These are phyloP conservation scores for Hypoxylon lienhwacheense DNA, from an alignment of 495 filamentous ascomycete species.

Conservation along the genomic window DNA sequence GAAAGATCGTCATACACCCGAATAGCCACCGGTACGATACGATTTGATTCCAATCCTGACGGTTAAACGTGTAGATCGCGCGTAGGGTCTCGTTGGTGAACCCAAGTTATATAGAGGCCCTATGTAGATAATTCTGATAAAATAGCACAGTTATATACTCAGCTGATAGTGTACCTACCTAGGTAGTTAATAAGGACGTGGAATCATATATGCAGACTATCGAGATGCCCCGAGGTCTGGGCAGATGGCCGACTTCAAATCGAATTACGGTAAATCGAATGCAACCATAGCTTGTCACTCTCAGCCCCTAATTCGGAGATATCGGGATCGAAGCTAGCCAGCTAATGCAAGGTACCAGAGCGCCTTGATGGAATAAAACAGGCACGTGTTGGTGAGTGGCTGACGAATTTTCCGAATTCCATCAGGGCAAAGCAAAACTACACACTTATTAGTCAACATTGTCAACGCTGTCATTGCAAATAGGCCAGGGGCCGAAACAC, in stretches of 20 bases:
- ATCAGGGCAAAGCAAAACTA: neutral
- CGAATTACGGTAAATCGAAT: conserved; percentile 24
- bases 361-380: conserved; percentile 17
- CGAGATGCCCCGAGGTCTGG: conserved; percentile 13
- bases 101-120: neutral
- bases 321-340: conserved; percentile 25
- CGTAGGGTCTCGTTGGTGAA: conserved; percentile 1
- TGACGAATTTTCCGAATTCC: neutral
- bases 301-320: conserved; percentile 29
- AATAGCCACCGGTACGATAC: conserved; percentile 34
- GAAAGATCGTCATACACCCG: conserved; percentile 35
- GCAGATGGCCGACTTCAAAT: conserved; percentile 10
- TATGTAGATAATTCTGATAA: no score
- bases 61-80: conserved; percentile 23
- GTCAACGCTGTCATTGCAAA: no score
- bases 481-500: no score
- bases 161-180: neutral
- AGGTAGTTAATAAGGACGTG: neutral
- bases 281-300: conserved; percentile 19
- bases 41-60: conserved; percentile 16
- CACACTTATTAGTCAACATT: no score
- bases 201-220: conserved; percentile 1
- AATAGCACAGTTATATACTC: no score
- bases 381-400: conserved; percentile 19
- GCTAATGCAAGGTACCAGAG: conserved; percentile 35